phyloP scores from a whole-genome alignment of 225 moss, liverwort and hornwort species.

The Straminergon stramineum region DNA sequence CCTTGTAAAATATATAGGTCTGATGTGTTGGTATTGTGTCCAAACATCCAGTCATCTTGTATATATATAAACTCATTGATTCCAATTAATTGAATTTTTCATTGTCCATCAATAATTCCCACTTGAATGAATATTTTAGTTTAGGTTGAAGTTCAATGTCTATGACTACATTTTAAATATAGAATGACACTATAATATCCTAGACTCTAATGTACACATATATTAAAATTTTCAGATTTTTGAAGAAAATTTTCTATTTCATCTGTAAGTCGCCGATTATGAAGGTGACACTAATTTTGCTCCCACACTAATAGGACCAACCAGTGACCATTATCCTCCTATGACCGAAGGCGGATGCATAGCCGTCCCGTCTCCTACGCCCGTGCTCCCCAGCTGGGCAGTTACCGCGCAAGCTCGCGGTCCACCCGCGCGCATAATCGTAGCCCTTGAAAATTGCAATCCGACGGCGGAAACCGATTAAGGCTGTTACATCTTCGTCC shows the following conservation, averaged over 20 bases:
- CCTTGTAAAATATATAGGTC: not conserved
- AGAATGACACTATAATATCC: not conserved
- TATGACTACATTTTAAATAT: not conserved
- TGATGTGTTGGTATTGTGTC: not conserved
- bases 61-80: not conserved
- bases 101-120: not conserved
- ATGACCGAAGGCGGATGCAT: not conserved
- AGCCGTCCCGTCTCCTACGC: not conserved
- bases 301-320: not conserved
- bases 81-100: not conserved
- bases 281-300: not conserved
- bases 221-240: not conserved
- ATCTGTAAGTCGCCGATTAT: too few relatives aligned
- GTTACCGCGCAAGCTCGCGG: not conserved
- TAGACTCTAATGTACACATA: too few relatives aligned
- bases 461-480: not conserved
- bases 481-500: slow-evolving; percentile 8
- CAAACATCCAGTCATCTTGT: not conserved
- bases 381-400: not conserved
- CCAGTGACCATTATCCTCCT: not conserved
- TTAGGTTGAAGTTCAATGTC: not conserved
- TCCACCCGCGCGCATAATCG: slow-evolving; percentile 10
- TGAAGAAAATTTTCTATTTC: not conserved
- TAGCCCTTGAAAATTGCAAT: not conserved
- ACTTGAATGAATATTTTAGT: not conserved